phyloP scores from a whole-genome alignment of 805 yeast genomes.

The baker's yeast (Saccharomyces cerevisiae) region DNA sequence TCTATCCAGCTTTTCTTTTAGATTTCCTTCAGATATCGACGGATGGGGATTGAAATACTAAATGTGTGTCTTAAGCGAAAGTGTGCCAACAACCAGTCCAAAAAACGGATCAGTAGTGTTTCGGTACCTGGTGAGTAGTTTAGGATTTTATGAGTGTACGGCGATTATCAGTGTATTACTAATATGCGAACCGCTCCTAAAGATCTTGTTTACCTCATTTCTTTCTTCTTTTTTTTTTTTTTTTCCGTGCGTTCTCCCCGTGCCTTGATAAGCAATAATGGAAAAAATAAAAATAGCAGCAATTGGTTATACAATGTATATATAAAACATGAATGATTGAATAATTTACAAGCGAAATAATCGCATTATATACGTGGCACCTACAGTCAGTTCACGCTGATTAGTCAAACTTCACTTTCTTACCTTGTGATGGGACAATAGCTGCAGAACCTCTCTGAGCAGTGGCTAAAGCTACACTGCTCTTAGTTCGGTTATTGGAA shows the following conservation, averaged over 20 bases:
- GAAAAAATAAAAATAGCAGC: background rate
- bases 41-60: background rate
- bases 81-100: background rate
- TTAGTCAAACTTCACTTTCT: slow-evolving; percentile 63
- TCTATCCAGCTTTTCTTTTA: background rate
- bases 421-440: slow-evolving; percentile 85
- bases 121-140: background rate
- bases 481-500: slow-evolving; percentile 46
- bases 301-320: background rate
- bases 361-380: background rate
- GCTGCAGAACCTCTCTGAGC: slow-evolving; percentile 89
- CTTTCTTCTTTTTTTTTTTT: background rate
- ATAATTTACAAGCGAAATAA: slow-evolving; percentile 1
- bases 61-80: background rate
- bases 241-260: background rate
- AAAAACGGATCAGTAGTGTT: background rate
- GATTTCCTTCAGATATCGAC: background rate
- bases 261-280: background rate
- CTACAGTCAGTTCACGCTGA: background rate
- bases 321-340: background rate
- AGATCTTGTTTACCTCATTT: background rate
- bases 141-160: background rate
- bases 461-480: slow-evolving; percentile 78
- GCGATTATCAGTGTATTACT: slow-evolving; percentile 95
- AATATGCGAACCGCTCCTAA: slow-evolving; percentile 25